These are phyloP conservation scores for Marchantia polymorpha DNA, from an alignment of 225 moss, liverwort and hornwort genomes.

Conservation along the genomic window DNA sequence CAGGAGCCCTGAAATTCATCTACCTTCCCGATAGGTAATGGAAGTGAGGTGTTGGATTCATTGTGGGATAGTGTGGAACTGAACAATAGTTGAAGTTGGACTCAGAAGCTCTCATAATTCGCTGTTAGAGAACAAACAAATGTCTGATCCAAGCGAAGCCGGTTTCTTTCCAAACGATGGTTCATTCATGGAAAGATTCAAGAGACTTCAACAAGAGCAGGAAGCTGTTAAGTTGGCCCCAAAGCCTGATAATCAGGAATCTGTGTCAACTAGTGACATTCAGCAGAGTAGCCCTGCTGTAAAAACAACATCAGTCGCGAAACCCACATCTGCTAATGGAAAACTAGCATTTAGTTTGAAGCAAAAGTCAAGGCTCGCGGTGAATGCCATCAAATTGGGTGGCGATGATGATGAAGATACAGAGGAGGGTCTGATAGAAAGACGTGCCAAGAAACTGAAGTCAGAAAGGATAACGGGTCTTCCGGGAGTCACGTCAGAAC, in stretches of 20 bases:
- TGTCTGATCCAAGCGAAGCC: slow-evolving; percentile 39
- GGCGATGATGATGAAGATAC: slow-evolving; percentile 74
- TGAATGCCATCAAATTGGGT: slow-evolving; percentile 76
- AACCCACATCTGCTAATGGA: slow-evolving; percentile 57
- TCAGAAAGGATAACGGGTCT: slow-evolving; percentile 48
- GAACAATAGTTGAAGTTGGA: background rate
- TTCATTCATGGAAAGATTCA: slow-evolving; percentile 86
- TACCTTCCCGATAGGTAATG: background rate
- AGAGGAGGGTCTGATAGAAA: slow-evolving; percentile 48
- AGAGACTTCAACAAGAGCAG: slow-evolving; percentile 70
- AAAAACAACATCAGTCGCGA: slow-evolving; percentile 38
- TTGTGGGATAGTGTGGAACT: background rate
- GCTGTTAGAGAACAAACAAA: slow-evolving; percentile 6
- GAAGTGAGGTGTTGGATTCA: slow-evolving; percentile 3
- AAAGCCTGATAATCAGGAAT: slow-evolving; percentile 26
- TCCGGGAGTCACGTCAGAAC: slow-evolving; percentile 33
- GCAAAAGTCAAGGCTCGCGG: slow-evolving; percentile 85
- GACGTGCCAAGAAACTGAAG: slow-evolving; percentile 66
- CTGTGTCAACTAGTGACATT: slow-evolving; percentile 29
- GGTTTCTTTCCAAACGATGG: slow-evolving; percentile 85
- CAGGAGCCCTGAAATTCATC: background rate
- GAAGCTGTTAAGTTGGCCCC: slow-evolving; percentile 37
- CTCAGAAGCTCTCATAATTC: background rate
- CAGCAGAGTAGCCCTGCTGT: slow-evolving; percentile 34
- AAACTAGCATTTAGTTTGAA: slow-evolving; percentile 92